A percentile compares a stretch with the other conserved stretches of the same genome.
Conservation (phyloP, 2,329 filamentous ascomycete genomes). For the Rhinocladiella similis region DNA sequence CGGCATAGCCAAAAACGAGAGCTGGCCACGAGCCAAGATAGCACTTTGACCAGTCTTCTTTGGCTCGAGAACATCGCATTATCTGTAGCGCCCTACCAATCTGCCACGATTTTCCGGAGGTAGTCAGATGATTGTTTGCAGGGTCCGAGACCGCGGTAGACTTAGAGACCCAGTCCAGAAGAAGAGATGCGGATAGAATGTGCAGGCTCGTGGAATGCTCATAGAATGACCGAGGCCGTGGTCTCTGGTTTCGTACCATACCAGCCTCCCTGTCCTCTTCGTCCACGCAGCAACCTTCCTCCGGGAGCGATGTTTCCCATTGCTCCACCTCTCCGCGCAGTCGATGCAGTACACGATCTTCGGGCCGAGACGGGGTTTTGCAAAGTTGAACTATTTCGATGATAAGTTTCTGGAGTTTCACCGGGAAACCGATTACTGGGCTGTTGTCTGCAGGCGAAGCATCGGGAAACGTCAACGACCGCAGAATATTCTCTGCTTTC, state of each 20-base stretch:
- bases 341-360: not conserved
- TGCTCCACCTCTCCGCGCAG: constrained; percentile 9
- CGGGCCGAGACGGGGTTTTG: constrained; percentile 6
- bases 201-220: constrained; percentile 21
- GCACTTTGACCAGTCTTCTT: constrained; percentile 17
- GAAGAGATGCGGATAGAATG: constrained; percentile 18
- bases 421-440: constrained; percentile 21
- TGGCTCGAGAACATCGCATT: constrained; percentile 16
- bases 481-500: constrained; percentile 9
- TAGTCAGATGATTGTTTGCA: constrained; percentile 1
- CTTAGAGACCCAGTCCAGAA: constrained; percentile 15
- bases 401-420: constrained; percentile 19
- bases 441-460: constrained; percentile 16
- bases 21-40: constrained; percentile 24
- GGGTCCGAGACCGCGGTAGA: constrained; percentile 8
- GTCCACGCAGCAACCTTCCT: constrained; percentile 13
- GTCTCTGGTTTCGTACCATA: not conserved
- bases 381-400: constrained; percentile 18
- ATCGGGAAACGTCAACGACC: constrained; percentile 17
- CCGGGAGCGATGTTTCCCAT: constrained; percentile 16
- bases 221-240: constrained; percentile 10
- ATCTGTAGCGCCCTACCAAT: constrained; percentile 15
- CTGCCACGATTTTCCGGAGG: constrained; percentile 17
- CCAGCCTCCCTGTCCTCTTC: not conserved
- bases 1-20: constrained; percentile 20